Evolutionary conservation across 306 rosid genomes (phyloP).

Genomic region (Cicer cuneatum): DNA sequence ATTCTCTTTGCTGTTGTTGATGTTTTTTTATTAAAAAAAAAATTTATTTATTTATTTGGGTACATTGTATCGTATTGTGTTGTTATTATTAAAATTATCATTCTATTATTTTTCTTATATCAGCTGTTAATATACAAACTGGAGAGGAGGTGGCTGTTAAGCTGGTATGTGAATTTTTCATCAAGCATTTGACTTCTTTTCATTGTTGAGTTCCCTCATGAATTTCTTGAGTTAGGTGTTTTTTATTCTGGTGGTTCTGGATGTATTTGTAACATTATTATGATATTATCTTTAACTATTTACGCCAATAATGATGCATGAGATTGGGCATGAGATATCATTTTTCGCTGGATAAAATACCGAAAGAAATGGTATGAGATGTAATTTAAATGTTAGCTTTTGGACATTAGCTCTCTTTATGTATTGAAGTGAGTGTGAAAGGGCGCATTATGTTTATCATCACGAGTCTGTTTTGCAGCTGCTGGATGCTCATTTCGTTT

Average conservation of each 20-base stretch:
- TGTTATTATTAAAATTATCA: slow-evolving; percentile 26
- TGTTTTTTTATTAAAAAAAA: neutral
- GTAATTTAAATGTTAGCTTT: slow-evolving; percentile 7
- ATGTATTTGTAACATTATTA: neutral
- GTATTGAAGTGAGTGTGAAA: slow-evolving; percentile 24
- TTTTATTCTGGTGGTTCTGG: slow-evolving; percentile 2
- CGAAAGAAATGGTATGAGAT: slow-evolving; percentile 11
- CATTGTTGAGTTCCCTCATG: slow-evolving; percentile 11
- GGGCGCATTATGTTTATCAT: slow-evolving; percentile 9
- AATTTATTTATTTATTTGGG: neutral
- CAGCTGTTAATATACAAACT: slow-evolving; percentile 88
- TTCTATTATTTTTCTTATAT: slow-evolving; percentile 41
- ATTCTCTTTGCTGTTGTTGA: neutral
- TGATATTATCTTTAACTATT: slow-evolving; percentile 5
- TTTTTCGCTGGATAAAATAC: slow-evolving; percentile 9
- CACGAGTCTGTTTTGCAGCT: slow-evolving; percentile 15
- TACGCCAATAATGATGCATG: slow-evolving; percentile 25
- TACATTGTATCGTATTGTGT: slow-evolving; percentile 17
- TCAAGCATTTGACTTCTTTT: neutral
- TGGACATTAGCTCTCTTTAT: slow-evolving; percentile 20
- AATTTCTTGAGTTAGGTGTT: slow-evolving; percentile 5
- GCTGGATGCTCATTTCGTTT: slow-evolving; percentile 34
- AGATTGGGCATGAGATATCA: slow-evolving; percentile 28
- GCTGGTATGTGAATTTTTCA: slow-evolving; percentile 72
- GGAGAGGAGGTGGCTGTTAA: slow-evolving; percentile 99